These are phyloP conservation scores for Ophiosphaerella narmari DNA, from an alignment of 2,329 filamentous ascomycete species.

Conservation along the genomic window DNA sequence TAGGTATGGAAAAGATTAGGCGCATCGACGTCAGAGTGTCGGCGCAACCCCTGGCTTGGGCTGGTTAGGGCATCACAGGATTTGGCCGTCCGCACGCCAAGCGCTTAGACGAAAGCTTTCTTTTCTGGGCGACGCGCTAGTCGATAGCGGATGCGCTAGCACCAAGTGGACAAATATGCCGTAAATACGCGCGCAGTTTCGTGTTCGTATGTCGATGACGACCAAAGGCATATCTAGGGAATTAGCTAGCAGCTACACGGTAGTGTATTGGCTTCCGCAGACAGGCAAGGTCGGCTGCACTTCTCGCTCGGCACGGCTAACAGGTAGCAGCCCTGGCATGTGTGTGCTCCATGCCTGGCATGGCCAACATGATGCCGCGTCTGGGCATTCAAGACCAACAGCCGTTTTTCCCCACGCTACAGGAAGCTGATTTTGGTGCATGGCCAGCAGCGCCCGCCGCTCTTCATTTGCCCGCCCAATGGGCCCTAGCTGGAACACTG, in stretches of 20 bases:
- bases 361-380: background rate
- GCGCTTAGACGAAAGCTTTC: background rate
- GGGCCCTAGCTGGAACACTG: too few relatives aligned
- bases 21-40: background rate
- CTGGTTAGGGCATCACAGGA: too few relatives aligned
- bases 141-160: background rate
- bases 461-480: background rate
- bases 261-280: background rate
- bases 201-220: too few relatives aligned
- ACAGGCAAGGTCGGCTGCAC: too few relatives aligned
- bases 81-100: conserved; percentile 12
- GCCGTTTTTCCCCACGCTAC: too few relatives aligned
- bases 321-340: background rate
- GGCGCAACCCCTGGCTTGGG: too few relatives aligned
- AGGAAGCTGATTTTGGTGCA: too few relatives aligned
- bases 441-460: background rate
- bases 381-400: too few relatives aligned
- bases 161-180: too few relatives aligned
- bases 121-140: background rate
- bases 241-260: too few relatives aligned
- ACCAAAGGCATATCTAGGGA: too few relatives aligned
- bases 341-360: conserved; percentile 7
- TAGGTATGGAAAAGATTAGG: background rate
- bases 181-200: too few relatives aligned
- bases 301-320: background rate